phyloP scores from a whole-genome alignment of 2,329 filamentous ascomycete species.

The Clonostachys solani region DNA sequence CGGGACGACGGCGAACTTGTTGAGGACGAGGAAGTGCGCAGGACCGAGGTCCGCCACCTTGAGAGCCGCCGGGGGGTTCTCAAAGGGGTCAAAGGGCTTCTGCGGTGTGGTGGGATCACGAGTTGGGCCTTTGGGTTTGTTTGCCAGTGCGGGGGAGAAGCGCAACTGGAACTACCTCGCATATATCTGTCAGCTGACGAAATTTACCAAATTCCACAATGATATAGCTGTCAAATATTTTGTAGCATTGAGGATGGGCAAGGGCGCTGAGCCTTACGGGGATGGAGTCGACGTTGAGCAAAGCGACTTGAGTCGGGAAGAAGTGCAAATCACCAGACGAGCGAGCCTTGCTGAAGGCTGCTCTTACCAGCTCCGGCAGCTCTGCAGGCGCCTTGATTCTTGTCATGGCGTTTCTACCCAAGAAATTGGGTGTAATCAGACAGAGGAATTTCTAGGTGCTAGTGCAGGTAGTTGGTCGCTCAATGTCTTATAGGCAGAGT shows the following conservation, averaged over 20 bases:
- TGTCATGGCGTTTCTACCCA: constrained; percentile 21
- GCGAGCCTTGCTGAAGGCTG: constrained; percentile 42
- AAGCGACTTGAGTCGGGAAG: constrained; percentile 47
- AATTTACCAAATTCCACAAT: background rate
- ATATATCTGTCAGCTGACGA: background rate
- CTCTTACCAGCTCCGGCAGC: constrained; percentile 45
- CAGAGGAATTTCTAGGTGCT: no score
- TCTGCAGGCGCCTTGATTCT: constrained; percentile 35
- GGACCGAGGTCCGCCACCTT: constrained; percentile 46
- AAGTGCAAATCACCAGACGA: constrained; percentile 45
- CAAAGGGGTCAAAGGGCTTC: constrained; percentile 59
- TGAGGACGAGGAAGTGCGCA: constrained; percentile 62
- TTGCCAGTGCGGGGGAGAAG: constrained; percentile 64
- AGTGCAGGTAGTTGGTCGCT: no score
- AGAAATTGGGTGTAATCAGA: background rate
- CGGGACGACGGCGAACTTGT: constrained; percentile 70
- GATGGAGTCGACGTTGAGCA: constrained; percentile 36
- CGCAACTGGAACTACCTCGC: constrained; percentile 63
- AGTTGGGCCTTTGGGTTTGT: constrained; percentile 54
- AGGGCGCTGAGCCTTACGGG: constrained; percentile 28
- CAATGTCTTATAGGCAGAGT: no score
- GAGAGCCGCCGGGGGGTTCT: constrained; percentile 49
- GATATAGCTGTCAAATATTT: background rate
- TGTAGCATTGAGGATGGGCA: background rate
- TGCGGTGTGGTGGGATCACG: constrained; percentile 18